These are phyloP conservation scores for Lineolata rhizophorae DNA, from an alignment of 495 filamentous ascomycete species.

Conservation along the genomic window DNA sequence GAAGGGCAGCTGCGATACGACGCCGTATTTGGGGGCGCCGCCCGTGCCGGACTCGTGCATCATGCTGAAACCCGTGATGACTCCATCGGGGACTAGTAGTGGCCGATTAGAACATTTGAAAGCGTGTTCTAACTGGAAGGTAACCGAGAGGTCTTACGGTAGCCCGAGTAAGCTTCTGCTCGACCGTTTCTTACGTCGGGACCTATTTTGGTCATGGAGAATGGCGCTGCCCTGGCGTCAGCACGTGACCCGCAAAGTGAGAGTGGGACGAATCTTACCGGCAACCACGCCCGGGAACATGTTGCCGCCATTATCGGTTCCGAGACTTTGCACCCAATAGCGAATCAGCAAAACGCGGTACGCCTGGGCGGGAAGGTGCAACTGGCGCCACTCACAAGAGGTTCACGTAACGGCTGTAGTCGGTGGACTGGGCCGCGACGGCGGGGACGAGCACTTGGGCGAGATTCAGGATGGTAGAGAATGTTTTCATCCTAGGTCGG, in stretches of 20 bases:
- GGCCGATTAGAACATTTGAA: neutral
- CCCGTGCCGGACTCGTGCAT: conserved; percentile 60
- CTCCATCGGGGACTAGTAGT: conserved; percentile 22
- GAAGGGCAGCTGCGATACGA: conserved; percentile 43
- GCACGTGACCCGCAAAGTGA: no score
- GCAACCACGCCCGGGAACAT: conserved; percentile 42
- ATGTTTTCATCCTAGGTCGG: no score
- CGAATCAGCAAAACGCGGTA: no score
- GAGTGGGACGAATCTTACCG: conserved; percentile 3
- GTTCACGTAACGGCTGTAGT: no score
- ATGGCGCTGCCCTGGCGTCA: no score
- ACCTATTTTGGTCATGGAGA: conserved; percentile 50
- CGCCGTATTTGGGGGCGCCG: conserved; percentile 54
- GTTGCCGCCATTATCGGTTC: conserved; percentile 31
- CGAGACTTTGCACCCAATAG: no score
- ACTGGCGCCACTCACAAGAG: no score
- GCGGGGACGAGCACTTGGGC: no score
- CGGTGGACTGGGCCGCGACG: no score
- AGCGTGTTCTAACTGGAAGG: neutral
- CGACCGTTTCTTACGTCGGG: conserved; percentile 34
- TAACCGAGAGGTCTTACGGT: no score
- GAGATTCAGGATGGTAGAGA: no score
- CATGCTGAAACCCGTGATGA: conserved; percentile 46
- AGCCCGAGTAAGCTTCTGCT: conserved; percentile 42
- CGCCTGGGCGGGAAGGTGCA: no score